Percentiles rank a stretch among this genome's conserved stretches.
Evolutionary conservation across 352 stramenopile species (phyloP).

Genomic region (Phytopythium litorale): DNA sequence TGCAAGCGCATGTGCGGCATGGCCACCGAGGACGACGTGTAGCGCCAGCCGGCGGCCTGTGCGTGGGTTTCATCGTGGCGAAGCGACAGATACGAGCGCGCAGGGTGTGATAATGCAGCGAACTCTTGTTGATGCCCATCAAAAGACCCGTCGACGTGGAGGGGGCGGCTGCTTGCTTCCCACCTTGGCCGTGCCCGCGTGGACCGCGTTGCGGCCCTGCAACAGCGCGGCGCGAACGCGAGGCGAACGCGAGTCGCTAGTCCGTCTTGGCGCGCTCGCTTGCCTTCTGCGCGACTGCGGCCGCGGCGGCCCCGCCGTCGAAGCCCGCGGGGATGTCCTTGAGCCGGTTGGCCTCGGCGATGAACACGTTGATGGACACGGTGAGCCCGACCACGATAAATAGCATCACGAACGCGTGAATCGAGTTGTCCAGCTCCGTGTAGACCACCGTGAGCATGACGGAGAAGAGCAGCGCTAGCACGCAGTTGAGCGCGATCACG

Average conservation of each 20-base stretch:
- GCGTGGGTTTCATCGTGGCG: not conserved
- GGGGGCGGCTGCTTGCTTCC: not conserved
- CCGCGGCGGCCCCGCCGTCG: constrained; percentile 1
- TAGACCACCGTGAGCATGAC: constrained; percentile 78
- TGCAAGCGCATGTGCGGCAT: constrained; percentile 60
- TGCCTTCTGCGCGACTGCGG: constrained; percentile 11
- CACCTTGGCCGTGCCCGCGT: no score
- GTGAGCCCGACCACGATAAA: constrained; percentile 81
- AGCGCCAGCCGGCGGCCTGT: not conserved
- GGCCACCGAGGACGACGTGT: constrained; percentile 51
- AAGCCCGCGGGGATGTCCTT: constrained; percentile 28
- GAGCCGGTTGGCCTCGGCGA: constrained; percentile 68
- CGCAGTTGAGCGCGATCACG: constrained; percentile 63
- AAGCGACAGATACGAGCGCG: not conserved
- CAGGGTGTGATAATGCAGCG: not conserved
- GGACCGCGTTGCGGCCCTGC: no score
- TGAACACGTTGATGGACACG: constrained; percentile 86
- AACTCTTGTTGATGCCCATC: not conserved
- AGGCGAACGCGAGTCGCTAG: constrained; percentile 12
- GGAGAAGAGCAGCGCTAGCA: constrained; percentile 62
- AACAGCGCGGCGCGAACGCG: not conserved
- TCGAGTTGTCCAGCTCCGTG: constrained; percentile 76
- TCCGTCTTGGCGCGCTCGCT: constrained; percentile 50
- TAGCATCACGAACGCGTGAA: constrained; percentile 81
- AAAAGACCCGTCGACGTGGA: not conserved